Conservation (phyloP, 768 basidiomycete genomes). For the Rhodotorula paludigena region DNA sequence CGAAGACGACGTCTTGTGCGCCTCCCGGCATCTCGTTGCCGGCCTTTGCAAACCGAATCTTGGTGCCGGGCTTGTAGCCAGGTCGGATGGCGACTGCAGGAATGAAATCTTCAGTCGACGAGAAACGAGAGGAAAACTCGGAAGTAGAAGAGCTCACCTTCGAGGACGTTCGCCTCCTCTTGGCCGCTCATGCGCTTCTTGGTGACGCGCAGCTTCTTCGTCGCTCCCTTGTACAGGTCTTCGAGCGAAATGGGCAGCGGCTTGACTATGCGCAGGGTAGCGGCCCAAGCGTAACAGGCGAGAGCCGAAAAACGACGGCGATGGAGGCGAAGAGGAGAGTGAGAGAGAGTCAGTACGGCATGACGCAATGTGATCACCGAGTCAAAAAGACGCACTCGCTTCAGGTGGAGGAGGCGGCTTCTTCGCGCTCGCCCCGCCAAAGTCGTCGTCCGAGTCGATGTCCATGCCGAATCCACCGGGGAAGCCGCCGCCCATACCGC, state of each 20-base stretch:
- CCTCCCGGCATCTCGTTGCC: conserved; percentile 61
- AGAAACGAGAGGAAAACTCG: not conserved
- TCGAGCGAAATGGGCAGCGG: conserved; percentile 79
- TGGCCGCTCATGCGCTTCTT: conserved; percentile 66
- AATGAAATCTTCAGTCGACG: not conserved
- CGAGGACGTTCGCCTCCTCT: conserved; percentile 79
- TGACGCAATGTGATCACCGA: too few relatives aligned
- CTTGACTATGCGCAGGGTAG: conserved; percentile 44
- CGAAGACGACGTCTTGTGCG: conserved; percentile 86
- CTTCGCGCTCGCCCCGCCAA: not conserved
- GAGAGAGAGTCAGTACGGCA: conserved; percentile 9
- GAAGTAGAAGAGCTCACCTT: conserved; percentile 57
- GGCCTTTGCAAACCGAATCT: conserved; percentile 78
- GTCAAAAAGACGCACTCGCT: conserved; percentile 23
- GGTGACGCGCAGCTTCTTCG: conserved; percentile 82
- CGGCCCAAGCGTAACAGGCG: not conserved
- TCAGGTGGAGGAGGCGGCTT: conserved; percentile 29
- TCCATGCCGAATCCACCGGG: conserved; percentile 41
- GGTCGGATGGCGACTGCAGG: conserved; percentile 53
- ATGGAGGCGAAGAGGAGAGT: not conserved
- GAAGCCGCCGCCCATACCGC: conserved; percentile 31
- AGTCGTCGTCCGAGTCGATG: conserved; percentile 38
- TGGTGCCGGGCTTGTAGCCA: conserved; percentile 95
- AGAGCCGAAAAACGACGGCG: too few relatives aligned
- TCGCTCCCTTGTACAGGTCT: conserved; percentile 76